Conservation (phyloP, 768 basidiomycete genomes). For the Russula earlei region DNA sequence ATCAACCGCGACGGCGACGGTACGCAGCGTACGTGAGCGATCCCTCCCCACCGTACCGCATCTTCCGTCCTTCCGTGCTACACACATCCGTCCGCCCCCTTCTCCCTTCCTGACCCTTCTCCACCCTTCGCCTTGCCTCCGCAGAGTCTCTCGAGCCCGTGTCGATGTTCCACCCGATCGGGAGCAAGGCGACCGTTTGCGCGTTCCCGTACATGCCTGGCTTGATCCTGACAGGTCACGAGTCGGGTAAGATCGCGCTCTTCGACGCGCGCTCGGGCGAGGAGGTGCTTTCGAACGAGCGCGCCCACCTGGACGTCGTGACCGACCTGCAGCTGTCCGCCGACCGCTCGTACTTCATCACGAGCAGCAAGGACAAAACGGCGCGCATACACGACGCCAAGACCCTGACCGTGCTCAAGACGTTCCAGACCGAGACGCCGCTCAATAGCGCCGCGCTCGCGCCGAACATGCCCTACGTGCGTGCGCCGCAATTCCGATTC, state of each 20-base stretch:
- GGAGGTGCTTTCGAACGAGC: conserved; percentile 73
- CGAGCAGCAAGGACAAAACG: conserved; percentile 93
- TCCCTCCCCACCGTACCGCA: too few species aligned
- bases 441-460: conserved; percentile 89
- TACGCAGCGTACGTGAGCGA: conserved; percentile 71
- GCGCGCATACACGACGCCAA: conserved; percentile 91
- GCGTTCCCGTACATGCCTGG: conserved; percentile 75
- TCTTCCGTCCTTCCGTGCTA: background rate
- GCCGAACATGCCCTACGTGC: conserved; percentile 74
- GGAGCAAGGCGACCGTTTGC: conserved; percentile 95
- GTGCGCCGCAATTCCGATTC: too few species aligned
- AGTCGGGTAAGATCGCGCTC: conserved; percentile 88
- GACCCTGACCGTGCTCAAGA: conserved; percentile 85
- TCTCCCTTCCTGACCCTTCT: background rate
- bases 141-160: conserved; percentile 69
- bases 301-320: conserved; percentile 77
- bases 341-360: conserved; percentile 92
- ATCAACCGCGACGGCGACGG: conserved; percentile 80
- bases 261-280: conserved; percentile 86
- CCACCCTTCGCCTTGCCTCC: too few species aligned
- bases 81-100: background rate
- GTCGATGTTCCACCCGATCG: conserved; percentile 77
- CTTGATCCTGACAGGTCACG: conserved; percentile 87
- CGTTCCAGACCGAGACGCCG: conserved; percentile 87
- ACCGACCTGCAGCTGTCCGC: conserved; percentile 88